phyloP scores from a whole-genome alignment of 768 basidiomycete genomes.

The Boletus insuetus region DNA sequence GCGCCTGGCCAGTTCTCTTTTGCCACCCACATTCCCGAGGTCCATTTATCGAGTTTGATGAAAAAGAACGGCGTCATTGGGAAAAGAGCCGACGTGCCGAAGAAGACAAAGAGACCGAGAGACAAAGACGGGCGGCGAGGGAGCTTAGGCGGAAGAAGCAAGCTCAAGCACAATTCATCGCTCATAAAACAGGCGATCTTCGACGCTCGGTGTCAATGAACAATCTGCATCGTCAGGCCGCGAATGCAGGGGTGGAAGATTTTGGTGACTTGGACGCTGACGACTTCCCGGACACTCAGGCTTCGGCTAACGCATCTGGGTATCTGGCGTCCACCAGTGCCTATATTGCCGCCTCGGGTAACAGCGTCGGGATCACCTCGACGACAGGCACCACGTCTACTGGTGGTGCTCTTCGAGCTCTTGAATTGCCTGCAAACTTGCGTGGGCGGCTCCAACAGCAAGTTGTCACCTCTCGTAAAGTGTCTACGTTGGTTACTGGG shows the following conservation, averaged over 20 bases:
- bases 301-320: slow-evolving; percentile 68
- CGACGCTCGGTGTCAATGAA: slow-evolving; percentile 75
- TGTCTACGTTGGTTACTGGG: slow-evolving; percentile 30
- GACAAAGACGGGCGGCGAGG: slow-evolving; percentile 22
- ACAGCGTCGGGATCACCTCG: slow-evolving; percentile 90
- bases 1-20: slow-evolving; percentile 81
- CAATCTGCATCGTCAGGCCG: slow-evolving; percentile 61
- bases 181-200: slow-evolving; percentile 49
- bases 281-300: slow-evolving; percentile 35
- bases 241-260: slow-evolving; percentile 39
- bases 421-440: slow-evolving; percentile 52
- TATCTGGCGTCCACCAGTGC: slow-evolving; percentile 57
- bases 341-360: slow-evolving; percentile 91
- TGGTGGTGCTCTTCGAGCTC: slow-evolving; percentile 41
- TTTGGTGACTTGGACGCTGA: slow-evolving; percentile 43
- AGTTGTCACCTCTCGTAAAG: slow-evolving; percentile 63
- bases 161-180: slow-evolving; percentile 25
- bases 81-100: slow-evolving; percentile 50
- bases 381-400: slow-evolving; percentile 84
- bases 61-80: slow-evolving; percentile 66
- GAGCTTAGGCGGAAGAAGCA: slow-evolving; percentile 30
- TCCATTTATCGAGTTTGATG: slow-evolving; percentile 75
- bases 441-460: slow-evolving; percentile 59
- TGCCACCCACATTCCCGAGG: slow-evolving; percentile 72
- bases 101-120: slow-evolving; percentile 36